Percentiles rank a stretch among this genome's conserved stretches.
These are phyloP conservation scores for Citrullus colocynthis DNA, from an alignment of 306 rosid genomes.

Conservation along the genomic window DNA sequence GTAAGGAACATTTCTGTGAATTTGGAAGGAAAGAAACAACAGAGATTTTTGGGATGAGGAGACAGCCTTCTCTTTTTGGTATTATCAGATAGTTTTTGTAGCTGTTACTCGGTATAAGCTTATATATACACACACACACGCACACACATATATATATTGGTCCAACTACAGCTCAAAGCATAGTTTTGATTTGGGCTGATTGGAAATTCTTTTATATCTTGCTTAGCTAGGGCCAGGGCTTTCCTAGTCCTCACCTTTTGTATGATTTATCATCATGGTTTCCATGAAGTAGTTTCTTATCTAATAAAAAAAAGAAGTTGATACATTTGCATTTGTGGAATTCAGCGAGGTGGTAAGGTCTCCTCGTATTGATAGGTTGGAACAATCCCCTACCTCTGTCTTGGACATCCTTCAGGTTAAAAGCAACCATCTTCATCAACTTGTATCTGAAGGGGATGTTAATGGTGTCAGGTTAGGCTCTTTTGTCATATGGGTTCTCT, in stretches of 20 bases:
- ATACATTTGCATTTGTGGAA: conserved; percentile 14
- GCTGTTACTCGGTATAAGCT: background rate
- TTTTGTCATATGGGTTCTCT: background rate
- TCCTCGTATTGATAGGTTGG: conserved; percentile 40
- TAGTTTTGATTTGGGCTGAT: background rate
- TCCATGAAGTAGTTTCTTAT: background rate
- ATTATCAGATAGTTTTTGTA: background rate
- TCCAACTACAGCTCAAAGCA: background rate
- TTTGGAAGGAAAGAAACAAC: background rate
- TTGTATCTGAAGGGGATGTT: conserved; percentile 87
- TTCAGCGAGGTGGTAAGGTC: conserved; percentile 53
- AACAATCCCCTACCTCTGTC: conserved; percentile 40
- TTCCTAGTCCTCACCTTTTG: background rate
- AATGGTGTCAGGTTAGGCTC: conserved; percentile 71
- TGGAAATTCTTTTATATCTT: background rate
- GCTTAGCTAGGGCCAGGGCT: background rate
- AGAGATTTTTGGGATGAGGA: background rate
- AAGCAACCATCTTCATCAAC: conserved; percentile 61
- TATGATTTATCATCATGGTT: background rate
- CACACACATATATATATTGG: background rate
- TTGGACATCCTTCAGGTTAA: conserved; percentile 46
- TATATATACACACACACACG: background rate
- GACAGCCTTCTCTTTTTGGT: background rate
- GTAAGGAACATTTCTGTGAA: background rate
- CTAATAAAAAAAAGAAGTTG: background rate